These are phyloP conservation scores for Cryptococcus sp. DNA, from an alignment of 1,284 basidiomycete species.

Conservation along the genomic window DNA sequence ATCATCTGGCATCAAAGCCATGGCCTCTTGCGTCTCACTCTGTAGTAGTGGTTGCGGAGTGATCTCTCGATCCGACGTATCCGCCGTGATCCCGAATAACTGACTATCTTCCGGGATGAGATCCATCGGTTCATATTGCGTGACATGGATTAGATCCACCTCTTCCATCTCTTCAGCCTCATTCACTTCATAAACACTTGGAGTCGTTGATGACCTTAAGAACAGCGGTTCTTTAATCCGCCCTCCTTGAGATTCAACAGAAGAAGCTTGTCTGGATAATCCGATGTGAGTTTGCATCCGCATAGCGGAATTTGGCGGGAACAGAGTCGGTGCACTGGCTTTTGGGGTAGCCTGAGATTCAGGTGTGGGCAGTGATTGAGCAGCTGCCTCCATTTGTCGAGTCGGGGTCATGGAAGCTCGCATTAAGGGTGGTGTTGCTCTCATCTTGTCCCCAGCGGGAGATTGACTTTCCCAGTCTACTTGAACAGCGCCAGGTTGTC, in stretches of 20 bases:
- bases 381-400: background rate
- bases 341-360: background rate
- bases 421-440: background rate
- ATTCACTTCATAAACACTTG: background rate
- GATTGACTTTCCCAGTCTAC: constrained; percentile 23
- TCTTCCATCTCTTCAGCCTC: constrained; percentile 2
- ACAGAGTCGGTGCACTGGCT: background rate
- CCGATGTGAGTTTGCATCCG: background rate
- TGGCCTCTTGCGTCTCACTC: background rate
- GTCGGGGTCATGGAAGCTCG: background rate
- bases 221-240: background rate
- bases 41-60: background rate
- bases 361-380: background rate
- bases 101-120: background rate
- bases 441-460: background rate
- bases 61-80: background rate
- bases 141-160: constrained; percentile 1
- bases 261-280: background rate
- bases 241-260: background rate
- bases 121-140: background rate
- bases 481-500: constrained; percentile 19
- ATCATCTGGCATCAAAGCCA: background rate
- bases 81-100: background rate
- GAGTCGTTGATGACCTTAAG: background rate
- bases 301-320: background rate